phyloP scores from a whole-genome alignment of 805 yeast species.

The Metschnikowia cubensis region DNA sequence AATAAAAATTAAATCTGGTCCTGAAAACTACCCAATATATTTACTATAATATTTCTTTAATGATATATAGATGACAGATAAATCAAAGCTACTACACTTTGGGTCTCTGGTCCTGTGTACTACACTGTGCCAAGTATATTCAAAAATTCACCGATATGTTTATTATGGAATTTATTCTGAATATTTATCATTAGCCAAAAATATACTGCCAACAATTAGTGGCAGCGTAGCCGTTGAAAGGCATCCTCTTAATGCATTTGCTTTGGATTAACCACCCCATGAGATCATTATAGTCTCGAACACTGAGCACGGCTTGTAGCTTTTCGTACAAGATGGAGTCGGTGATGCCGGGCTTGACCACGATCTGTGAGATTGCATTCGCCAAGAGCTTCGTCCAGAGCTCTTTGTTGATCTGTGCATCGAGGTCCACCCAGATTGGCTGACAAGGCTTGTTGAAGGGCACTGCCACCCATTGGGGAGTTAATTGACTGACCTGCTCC shows the following conservation, averaged over 20 bases:
- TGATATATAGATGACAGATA: no score
- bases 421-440: conserved; percentile 66
- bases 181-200: conserved; percentile 23
- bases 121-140: no score
- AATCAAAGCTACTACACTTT: no score
- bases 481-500: conserved; percentile 3
- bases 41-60: no score
- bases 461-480: conserved; percentile 33
- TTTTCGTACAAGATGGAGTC: conserved; percentile 20
- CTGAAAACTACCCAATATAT: no score
- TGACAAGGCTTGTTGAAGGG: conserved; percentile 63
- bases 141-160: no score
- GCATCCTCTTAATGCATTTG: conserved; percentile 31
- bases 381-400: conserved; percentile 60
- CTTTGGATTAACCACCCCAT: conserved; percentile 41
- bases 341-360: conserved; percentile 37
- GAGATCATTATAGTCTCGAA: conserved; percentile 26
- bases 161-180: no score
- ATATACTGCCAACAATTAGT: conserved; percentile 44
- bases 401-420: conserved; percentile 52
- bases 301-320: conserved; percentile 28
- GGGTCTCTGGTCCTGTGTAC: no score
- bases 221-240: conserved; percentile 40
- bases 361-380: conserved; percentile 36
- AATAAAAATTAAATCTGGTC: no score